These are phyloP conservation scores for Fusarium chuoi DNA, from an alignment of 2,329 filamentous ascomycete genomes.

Conservation along the genomic window DNA sequence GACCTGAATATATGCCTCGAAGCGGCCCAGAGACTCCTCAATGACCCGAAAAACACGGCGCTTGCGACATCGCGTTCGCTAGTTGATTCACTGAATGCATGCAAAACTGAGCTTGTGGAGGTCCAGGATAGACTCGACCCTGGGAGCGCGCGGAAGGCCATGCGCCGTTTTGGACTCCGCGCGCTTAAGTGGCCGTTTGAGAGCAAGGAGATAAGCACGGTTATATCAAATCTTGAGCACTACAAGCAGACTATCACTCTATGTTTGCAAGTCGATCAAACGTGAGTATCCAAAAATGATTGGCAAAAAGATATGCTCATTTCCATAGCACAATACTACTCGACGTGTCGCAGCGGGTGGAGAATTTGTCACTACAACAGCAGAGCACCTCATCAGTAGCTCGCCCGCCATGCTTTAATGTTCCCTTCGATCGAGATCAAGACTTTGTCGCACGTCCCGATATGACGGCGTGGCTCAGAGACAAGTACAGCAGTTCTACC, in stretches of 20 bases:
- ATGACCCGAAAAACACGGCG: rapidly evolving
- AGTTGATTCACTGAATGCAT: neutral
- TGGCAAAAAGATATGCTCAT: too few relatives aligned
- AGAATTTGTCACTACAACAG: neutral
- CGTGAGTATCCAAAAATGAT: neutral
- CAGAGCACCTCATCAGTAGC: rapidly evolving
- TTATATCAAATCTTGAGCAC: neutral
- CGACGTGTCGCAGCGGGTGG: neutral
- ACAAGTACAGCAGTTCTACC: conserved; percentile 26
- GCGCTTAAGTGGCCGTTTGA: neutral
- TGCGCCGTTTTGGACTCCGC: neutral
- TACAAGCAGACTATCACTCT: neutral
- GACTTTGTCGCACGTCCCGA: conserved; percentile 46
- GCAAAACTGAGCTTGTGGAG: rapidly evolving
- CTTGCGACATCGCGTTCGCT: neutral
- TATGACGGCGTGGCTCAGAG: conserved; percentile 39
- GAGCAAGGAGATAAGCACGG: neutral
- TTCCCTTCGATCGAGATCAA: conserved; percentile 46
- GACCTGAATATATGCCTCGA: neutral
- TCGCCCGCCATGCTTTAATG: neutral
- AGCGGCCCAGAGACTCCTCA: neutral
- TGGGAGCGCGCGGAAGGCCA: neutral
- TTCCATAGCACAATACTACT: neutral
- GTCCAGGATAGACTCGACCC: neutral
- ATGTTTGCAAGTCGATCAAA: neutral